Base-by-base conservation (phyloP, 2,329 filamentous ascomycete species). In the Triangularia verruculosa region DNA sequence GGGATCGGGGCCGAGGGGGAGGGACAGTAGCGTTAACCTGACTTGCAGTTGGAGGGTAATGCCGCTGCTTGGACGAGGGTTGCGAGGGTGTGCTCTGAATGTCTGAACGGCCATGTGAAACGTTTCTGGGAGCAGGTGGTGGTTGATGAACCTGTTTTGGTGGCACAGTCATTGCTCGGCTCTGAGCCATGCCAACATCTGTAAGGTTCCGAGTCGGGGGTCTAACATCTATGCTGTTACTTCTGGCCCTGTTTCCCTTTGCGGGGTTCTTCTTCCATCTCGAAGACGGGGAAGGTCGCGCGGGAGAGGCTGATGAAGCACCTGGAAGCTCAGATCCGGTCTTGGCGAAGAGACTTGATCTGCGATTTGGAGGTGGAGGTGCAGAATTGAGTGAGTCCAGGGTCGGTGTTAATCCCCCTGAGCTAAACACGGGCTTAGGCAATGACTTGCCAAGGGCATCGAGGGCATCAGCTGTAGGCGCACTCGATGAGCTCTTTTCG, bases 301-400 rank as follows among this genome's bases (percentile, higher is more conserved):
- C 67, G 3, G 73, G 69, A 3, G 59, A 63, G 32, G 67, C 62
- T 1, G 69, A 63, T 8, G 70, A 63, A 58, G 69, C 62, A 27
- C 68, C 71, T 5, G 71, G 70, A 1, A 73, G 72, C 17, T 78
- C 78, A 0, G 22, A 11, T 3, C 22, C 39, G 6, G 78, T 81
- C 32, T 76, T 78, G 2, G 82, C 81, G 58, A 82, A 78, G 3
- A 86, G 72, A 67, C 84, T 87, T 3, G 83, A 86, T 57, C 81
- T 76, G 12, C 84, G 76, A 57, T 83, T 75, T 0, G 84, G 83
- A 1, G 82, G 78, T 0, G 81, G 78, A 0, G 82, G 83, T 1
- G 78, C 77, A 0, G 74, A 66, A 0, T 69, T 68, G 1, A 67
- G 58, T 27, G 72, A 61, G 13, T 64, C 62, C 7, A 66, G 67